phyloP scores from a whole-genome alignment of 2,329 filamentous ascomycete species.

The Paraphaeosphaeria minitans region DNA sequence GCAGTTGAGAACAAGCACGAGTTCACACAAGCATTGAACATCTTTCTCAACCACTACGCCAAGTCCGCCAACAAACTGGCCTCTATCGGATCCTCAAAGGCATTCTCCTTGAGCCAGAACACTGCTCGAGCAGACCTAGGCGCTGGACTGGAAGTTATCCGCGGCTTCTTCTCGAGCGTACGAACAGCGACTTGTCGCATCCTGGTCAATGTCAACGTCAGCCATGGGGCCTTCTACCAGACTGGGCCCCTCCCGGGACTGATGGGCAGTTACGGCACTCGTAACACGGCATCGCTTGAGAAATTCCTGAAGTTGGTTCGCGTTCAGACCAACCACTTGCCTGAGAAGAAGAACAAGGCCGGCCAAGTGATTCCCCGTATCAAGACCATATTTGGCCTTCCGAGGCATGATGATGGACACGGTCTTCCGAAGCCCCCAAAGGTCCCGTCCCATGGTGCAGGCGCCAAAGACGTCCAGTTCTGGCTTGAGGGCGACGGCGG shows the following conservation, averaged over 20 bases:
- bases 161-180: constrained; percentile 66
- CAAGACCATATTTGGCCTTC: constrained; percentile 49
- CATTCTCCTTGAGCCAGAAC: constrained; percentile 47
- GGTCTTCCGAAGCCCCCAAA: not conserved
- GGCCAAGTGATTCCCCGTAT: constrained; percentile 39
- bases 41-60: constrained; percentile 58
- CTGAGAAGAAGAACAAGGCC: constrained; percentile 39
- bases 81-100: constrained; percentile 57
- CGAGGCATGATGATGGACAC: constrained; percentile 44
- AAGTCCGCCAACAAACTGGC: constrained; percentile 49
- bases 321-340: constrained; percentile 44
- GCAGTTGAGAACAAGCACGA: constrained; percentile 52
- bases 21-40: constrained; percentile 62
- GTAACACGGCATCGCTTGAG: constrained; percentile 29
- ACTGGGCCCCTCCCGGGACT: constrained; percentile 43
- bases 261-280: constrained; percentile 25
- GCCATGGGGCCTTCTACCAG: constrained; percentile 61
- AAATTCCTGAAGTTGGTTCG: constrained; percentile 46
- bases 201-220: constrained; percentile 66
- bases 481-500: constrained; percentile 21
- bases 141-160: constrained; percentile 59
- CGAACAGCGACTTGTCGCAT: constrained; percentile 62
- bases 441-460: constrained; percentile 19
- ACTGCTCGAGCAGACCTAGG: constrained; percentile 47
- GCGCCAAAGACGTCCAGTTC: constrained; percentile 31